These are phyloP conservation scores for Chaetothyriales sp. DNA, from an alignment of 2,329 filamentous ascomycete genomes.

Conservation along the genomic window DNA sequence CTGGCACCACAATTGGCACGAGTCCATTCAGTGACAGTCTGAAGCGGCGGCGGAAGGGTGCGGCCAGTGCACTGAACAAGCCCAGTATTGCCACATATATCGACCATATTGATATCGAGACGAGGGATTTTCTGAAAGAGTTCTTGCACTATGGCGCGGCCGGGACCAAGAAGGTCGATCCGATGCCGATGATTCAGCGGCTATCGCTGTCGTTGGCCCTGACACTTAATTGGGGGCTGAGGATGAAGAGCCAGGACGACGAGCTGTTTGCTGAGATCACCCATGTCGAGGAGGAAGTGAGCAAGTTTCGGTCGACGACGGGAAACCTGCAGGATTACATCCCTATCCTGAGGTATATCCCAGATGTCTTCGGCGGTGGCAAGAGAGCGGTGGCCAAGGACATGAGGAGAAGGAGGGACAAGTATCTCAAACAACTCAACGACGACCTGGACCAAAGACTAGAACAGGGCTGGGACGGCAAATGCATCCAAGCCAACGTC, in stretches of 20 bases:
- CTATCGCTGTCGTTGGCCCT: conserved; percentile 47
- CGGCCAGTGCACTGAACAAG: conserved; percentile 49
- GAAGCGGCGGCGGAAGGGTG: conserved; percentile 49
- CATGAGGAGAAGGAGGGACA: conserved; percentile 45
- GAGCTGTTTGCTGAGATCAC: conserved; percentile 48
- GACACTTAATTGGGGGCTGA: conserved; percentile 51
- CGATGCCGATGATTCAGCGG: conserved; percentile 54
- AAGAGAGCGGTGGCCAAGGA: conserved; percentile 44
- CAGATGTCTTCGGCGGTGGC: conserved; percentile 37
- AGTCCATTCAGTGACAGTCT: conserved; percentile 51
- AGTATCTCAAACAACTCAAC: conserved; percentile 44
- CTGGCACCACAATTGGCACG: conserved; percentile 53
- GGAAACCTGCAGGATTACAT: conserved; percentile 49
- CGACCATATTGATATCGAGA: conserved; percentile 47
- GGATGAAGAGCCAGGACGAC: conserved; percentile 45
- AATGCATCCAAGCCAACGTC: conserved; percentile 53
- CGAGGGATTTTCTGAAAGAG: conserved; percentile 47
- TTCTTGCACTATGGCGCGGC: conserved; percentile 42
- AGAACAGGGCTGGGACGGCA: conserved; percentile 43
- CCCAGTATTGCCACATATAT: conserved; percentile 49
- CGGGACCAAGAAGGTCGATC: conserved; percentile 42
- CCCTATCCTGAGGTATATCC: conserved; percentile 44
- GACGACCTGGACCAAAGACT: conserved; percentile 45
- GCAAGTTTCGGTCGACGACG: conserved; percentile 43
- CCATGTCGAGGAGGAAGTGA: conserved; percentile 47